Evolutionary conservation across 2,329 filamentous ascomycete genomes (phyloP).

Genomic region (Cladosporium oxysporum): DNA sequence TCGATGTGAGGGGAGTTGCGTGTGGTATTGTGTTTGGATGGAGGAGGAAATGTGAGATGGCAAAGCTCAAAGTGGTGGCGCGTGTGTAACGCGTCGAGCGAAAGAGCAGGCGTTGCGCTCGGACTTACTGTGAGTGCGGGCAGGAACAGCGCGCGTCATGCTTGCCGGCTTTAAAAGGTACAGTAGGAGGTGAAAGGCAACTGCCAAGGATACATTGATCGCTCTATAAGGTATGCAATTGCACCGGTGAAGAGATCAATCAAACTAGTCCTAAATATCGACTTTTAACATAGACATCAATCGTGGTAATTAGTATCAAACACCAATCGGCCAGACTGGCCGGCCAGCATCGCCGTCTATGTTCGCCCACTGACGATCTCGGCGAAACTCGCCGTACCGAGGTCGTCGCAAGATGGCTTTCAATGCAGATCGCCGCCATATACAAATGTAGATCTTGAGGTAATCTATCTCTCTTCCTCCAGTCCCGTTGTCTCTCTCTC

Average conservation of each 20-base stretch:
- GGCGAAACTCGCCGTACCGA: not conserved
- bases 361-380: not conserved
- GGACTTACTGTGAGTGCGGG: not conserved
- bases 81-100: slow-evolving; percentile 6
- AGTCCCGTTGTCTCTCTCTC: not conserved
- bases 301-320: not conserved
- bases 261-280: not conserved
- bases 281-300: not conserved
- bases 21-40: slow-evolving; percentile 9
- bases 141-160: not conserved
- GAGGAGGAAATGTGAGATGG: slow-evolving; percentile 6
- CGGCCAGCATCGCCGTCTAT: not conserved
- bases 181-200: not conserved
- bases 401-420: not conserved
- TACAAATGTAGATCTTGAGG: slow-evolving; percentile 8
- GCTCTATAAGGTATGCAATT: not conserved
- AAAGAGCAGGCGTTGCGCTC: not conserved
- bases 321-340: not conserved
- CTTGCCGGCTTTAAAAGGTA: not conserved
- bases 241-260: not conserved
- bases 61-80: slow-evolving; percentile 13
- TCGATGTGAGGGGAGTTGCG: slow-evolving; percentile 21
- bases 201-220: not conserved
- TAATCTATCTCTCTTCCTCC: not conserved
- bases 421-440: slow-evolving; percentile 8